phyloP scores from a whole-genome alignment of 768 basidiomycete species.

The Calvatia gigantea region DNA sequence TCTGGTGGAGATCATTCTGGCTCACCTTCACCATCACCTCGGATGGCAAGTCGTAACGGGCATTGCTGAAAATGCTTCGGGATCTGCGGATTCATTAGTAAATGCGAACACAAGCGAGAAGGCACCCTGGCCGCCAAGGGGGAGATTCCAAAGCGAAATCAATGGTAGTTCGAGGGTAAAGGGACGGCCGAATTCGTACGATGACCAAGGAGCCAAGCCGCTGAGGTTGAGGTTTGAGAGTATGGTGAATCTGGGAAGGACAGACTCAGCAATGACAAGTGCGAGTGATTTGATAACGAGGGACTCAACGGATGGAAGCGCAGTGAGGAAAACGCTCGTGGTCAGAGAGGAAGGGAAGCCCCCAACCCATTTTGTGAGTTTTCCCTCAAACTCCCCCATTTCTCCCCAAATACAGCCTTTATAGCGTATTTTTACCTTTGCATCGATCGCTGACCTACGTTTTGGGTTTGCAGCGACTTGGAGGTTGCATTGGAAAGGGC shows the following conservation, averaged over 20 bases:
- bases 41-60: background rate
- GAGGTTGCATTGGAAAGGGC: constrained; percentile 94
- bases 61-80: constrained; percentile 25
- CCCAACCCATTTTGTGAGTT: constrained; percentile 77
- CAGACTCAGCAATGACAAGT: constrained; percentile 46
- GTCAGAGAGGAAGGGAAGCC: constrained; percentile 80
- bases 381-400: background rate
- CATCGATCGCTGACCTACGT: background rate
- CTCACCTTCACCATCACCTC: constrained; percentile 14
- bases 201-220: constrained; percentile 55
- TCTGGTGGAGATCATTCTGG: constrained; percentile 48
- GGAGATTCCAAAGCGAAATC: constrained; percentile 73
- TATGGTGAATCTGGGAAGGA: constrained; percentile 58
- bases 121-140: constrained; percentile 42
- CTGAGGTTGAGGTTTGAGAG: constrained; percentile 68
- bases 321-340: constrained; percentile 64
- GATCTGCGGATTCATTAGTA: constrained; percentile 32
- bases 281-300: constrained; percentile 64
- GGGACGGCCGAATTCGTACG: constrained; percentile 63
- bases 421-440: constrained; percentile 14
- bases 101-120: constrained; percentile 32
- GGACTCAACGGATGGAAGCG: constrained; percentile 62
- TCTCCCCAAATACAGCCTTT: constrained; percentile 7
- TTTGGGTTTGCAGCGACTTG: constrained; percentile 71
- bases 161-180: constrained; percentile 55